Conservation (phyloP, 495 filamentous ascomycete species). For the Evernia prunastri region DNA sequence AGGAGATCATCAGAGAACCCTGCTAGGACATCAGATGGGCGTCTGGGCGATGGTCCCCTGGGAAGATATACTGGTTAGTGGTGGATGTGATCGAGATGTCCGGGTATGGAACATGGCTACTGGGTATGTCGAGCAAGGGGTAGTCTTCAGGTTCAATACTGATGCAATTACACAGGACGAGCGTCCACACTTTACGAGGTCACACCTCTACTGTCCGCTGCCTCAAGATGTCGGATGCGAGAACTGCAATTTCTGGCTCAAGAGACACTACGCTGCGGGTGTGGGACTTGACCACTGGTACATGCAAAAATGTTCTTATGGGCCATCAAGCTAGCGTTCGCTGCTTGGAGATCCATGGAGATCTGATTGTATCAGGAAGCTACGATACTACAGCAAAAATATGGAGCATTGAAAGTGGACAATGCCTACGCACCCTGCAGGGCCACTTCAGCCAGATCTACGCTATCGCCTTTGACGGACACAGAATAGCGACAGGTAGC, state of each 20-base stretch:
- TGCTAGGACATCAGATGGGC: slow-evolving; percentile 96
- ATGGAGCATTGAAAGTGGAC: slow-evolving; percentile 92
- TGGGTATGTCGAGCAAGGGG: slow-evolving; percentile 48
- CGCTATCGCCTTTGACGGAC: slow-evolving; percentile 93
- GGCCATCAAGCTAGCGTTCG: slow-evolving; percentile 96
- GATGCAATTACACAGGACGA: slow-evolving; percentile 41
- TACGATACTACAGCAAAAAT: slow-evolving; percentile 96
- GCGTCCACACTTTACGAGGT: slow-evolving; percentile 78
- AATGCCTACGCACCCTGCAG: slow-evolving; percentile 80
- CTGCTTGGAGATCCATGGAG: slow-evolving; percentile 91
- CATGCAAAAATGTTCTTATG: slow-evolving; percentile 84
- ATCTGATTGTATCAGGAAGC: slow-evolving; percentile 90
- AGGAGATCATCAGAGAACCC: slow-evolving; percentile 77
- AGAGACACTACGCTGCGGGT: slow-evolving; percentile 89
- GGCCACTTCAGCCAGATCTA: slow-evolving; percentile 99
- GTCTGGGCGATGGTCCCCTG: slow-evolving; percentile 99
- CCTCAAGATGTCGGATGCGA: slow-evolving; percentile 91
- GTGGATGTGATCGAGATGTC: slow-evolving; percentile 94
- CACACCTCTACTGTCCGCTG: slow-evolving; percentile 96
- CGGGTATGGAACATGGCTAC: slow-evolving; percentile 95
- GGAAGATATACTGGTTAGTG: slow-evolving; percentile 91
- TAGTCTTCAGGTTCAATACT: slow-evolving; percentile 8
- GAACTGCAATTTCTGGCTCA: slow-evolving; percentile 92
- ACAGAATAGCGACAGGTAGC: slow-evolving; percentile 90
- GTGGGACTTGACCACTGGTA: slow-evolving; percentile 84